phyloP scores from a whole-genome alignment of 1,284 basidiomycete genomes.

The Sanghuangporus weigelae region DNA sequence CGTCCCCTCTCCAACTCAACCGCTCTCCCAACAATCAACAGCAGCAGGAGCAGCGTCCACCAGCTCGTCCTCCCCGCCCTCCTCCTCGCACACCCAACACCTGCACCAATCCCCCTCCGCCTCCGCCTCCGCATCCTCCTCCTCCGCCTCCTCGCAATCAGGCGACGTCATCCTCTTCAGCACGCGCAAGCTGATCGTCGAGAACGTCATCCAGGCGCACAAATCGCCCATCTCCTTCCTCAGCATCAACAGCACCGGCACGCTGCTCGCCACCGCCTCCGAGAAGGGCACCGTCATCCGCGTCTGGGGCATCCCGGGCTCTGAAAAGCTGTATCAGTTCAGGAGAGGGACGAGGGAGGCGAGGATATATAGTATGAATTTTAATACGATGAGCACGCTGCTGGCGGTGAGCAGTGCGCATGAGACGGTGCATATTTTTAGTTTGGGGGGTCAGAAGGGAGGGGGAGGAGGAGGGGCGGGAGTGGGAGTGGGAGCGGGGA shows the following conservation, averaged over 20 bases:
- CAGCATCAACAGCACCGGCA: conserved; percentile 83
- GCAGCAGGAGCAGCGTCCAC: conserved; percentile 29
- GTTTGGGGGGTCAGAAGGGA: conserved; percentile 47
- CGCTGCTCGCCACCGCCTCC: conserved; percentile 88
- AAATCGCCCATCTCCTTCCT: conserved; percentile 90
- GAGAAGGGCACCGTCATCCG: conserved; percentile 98
- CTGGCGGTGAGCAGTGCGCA: conserved; percentile 90
- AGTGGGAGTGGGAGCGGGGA: too few species aligned
- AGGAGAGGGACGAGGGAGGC: conserved; percentile 84
- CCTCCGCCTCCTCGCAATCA: conserved; percentile 35
- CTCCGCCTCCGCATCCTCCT: too few species aligned
- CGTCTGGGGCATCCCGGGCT: conserved; percentile 88
- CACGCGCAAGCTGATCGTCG: conserved; percentile 84
- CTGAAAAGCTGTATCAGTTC: conserved; percentile 95
- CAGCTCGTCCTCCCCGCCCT: too few species aligned
- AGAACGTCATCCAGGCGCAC: conserved; percentile 97
- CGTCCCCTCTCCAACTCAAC: conserved; percentile 75
- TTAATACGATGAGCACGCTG: conserved; percentile 81
- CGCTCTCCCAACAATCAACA: conserved; percentile 38
- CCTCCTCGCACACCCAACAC: too few species aligned
- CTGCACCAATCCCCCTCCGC: too few species aligned
- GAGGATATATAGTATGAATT: conserved; percentile 87
- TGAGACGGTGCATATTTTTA: conserved; percentile 97
- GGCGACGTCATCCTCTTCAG: conserved; percentile 94
- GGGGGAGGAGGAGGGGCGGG: background rate